Percentiles rank a stretch among this genome's conserved stretches.
These are phyloP conservation scores for Luzula sylvatica DNA, from an alignment of 176 grass and related monocot species.

Conservation along the genomic window DNA sequence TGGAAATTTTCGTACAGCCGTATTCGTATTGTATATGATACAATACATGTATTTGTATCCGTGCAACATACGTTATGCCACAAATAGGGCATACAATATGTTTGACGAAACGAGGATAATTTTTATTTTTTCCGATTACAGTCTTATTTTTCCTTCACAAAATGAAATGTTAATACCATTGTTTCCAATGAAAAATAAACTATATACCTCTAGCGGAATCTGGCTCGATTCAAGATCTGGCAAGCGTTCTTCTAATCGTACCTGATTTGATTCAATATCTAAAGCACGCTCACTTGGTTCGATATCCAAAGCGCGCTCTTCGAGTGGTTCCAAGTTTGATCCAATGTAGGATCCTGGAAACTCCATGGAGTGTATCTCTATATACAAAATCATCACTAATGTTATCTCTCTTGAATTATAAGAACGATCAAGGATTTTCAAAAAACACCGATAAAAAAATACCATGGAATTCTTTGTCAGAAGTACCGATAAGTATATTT, in stretches of 20 bases:
- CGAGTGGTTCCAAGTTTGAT: neutral
- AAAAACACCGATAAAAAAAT: constrained; percentile 12
- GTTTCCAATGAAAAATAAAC: neutral
- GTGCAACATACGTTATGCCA: too few relatives aligned
- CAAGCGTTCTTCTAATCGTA: neutral
- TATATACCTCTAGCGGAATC: neutral
- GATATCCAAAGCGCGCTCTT: too few relatives aligned
- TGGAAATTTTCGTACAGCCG: too few relatives aligned
- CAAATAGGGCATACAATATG: too few relatives aligned
- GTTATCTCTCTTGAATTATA: neutral
- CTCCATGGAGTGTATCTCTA: constrained; percentile 23
- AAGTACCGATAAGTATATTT: constrained; percentile 27
- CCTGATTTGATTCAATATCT: neutral
- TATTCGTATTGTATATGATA: too few relatives aligned
- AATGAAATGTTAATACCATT: too few relatives aligned
- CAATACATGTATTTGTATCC: too few relatives aligned
- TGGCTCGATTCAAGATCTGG: constrained; percentile 6
- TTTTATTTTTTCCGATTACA: too few relatives aligned
- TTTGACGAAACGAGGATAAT: too few relatives aligned
- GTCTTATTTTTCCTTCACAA: too few relatives aligned
- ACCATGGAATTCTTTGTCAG: constrained; percentile 33
- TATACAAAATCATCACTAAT: constrained; percentile 12
- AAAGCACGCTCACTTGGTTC: neutral
- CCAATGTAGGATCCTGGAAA: too few relatives aligned
- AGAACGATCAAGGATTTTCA: neutral